phyloP scores from a whole-genome alignment of 164 flowering plant species.

The Buxus sempervirens region DNA sequence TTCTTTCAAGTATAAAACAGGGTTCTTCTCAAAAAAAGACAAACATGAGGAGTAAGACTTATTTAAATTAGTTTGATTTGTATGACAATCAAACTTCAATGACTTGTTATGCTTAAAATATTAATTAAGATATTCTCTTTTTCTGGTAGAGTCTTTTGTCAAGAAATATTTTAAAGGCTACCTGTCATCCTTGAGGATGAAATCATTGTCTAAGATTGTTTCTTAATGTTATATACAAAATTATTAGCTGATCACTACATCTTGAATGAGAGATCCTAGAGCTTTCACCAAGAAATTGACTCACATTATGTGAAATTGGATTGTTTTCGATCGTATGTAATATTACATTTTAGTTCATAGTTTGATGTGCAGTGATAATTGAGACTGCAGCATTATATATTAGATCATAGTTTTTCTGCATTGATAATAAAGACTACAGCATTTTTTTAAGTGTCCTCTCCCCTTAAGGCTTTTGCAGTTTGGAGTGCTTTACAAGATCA shows the following conservation, averaged over 20 bases:
- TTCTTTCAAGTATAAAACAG: constrained; percentile 31
- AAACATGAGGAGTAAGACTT: constrained; percentile 36
- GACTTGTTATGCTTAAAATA: no score
- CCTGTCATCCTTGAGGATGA: not conserved
- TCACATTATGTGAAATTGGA: not conserved
- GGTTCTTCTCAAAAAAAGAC: constrained; percentile 35
- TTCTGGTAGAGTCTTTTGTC: not conserved
- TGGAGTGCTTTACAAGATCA: not conserved
- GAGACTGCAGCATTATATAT: no score
- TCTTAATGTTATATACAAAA: no score
- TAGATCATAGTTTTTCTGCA: not conserved
- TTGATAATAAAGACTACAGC: no score
- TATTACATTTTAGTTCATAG: not conserved
- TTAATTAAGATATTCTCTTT: not conserved
- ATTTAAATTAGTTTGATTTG: not conserved
- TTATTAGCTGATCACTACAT: not conserved
- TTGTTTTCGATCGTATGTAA: not conserved
- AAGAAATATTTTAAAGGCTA: not conserved
- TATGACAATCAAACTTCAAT: no score
- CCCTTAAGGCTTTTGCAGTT: not conserved
- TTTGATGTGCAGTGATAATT: not conserved
- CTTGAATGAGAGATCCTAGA: not conserved
- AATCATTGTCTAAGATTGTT: not conserved
- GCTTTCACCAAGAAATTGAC: not conserved
- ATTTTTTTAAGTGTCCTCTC: not conserved